phyloP scores from a whole-genome alignment of 768 basidiomycete genomes.

The Gloeopeniophorella convolvens region DNA sequence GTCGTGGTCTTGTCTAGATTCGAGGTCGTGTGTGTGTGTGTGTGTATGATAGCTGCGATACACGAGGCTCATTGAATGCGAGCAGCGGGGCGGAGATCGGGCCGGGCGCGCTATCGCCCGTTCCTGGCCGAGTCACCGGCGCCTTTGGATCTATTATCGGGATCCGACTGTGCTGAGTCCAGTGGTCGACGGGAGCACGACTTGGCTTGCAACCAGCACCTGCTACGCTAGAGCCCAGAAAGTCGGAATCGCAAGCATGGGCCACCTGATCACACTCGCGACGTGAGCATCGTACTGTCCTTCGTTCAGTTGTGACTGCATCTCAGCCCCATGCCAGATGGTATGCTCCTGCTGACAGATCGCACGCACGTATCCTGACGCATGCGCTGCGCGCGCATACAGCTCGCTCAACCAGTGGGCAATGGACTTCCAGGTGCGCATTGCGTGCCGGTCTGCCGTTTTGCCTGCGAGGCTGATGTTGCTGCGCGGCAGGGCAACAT shows the following conservation, averaged over 20 bases:
- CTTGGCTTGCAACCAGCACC: no score
- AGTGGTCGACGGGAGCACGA: no score
- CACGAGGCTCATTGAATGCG: no score
- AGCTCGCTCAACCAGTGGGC: constrained; percentile 98
- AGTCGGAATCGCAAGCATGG: constrained; percentile 44
- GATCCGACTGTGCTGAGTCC: no score
- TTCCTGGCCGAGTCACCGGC: no score
- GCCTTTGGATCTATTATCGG: no score
- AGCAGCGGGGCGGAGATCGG: no score
- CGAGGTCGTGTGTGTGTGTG: no score
- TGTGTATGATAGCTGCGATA: no score
- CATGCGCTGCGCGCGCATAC: not conserved
- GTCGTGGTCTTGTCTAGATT: no score
- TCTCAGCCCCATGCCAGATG: not conserved
- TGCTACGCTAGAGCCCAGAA: no score
- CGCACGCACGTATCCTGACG: constrained; percentile 25
- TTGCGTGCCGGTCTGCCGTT: not conserved
- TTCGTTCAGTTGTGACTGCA: not conserved
- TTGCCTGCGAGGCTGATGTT: not conserved
- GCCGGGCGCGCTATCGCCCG: no score
- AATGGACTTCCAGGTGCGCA: constrained; percentile 84
- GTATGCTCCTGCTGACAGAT: constrained; percentile 14
- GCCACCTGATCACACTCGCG: constrained; percentile 82
- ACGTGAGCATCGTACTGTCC: constrained; percentile 47
- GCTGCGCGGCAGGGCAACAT: constrained; percentile 72